Conservation (phyloP, 495 filamentous ascomycete genomes). For the Hyaloscypha bicolor region DNA sequence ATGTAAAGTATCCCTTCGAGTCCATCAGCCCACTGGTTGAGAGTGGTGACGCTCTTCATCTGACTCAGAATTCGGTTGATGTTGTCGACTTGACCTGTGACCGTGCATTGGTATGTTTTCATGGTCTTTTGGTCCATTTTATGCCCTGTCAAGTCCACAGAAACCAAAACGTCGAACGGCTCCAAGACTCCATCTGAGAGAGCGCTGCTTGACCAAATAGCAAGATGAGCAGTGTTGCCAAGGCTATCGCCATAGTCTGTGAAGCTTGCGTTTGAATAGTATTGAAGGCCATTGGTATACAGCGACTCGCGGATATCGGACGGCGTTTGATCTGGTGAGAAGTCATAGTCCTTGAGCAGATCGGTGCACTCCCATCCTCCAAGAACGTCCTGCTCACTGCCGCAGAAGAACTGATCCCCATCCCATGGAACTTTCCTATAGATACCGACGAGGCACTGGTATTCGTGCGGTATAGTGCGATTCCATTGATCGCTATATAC, state of each 20-base stretch:
- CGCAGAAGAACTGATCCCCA: neutral
- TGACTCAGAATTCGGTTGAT: slow-evolving; percentile 2
- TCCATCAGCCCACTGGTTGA: neutral
- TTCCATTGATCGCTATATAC: neutral
- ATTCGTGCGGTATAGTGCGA: neutral
- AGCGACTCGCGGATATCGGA: neutral
- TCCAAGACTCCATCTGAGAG: neutral
- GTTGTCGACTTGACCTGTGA: neutral
- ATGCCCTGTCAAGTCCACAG: neutral
- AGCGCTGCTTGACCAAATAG: slow-evolving; percentile 7
- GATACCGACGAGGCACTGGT: neutral
- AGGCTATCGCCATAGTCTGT: neutral
- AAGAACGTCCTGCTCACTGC: slow-evolving; percentile 1
- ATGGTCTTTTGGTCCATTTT: neutral
- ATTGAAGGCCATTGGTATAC: neutral
- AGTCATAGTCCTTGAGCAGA: neutral
- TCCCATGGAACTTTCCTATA: neutral
- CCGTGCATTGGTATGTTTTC: slow-evolving; percentile 7
- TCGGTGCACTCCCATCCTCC: slow-evolving; percentile 3
- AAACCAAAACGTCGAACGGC: slow-evolving; percentile 5
- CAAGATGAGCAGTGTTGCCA: slow-evolving; percentile 1
- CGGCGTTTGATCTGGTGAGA: neutral
- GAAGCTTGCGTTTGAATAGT: neutral
- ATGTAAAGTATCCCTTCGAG: neutral
- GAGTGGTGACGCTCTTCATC: neutral